Evolutionary conservation across 495 filamentous ascomycete genomes (phyloP), one percentile per base, ranked within the genome.

Genomic region (Penicillium roqueforti): DNA sequence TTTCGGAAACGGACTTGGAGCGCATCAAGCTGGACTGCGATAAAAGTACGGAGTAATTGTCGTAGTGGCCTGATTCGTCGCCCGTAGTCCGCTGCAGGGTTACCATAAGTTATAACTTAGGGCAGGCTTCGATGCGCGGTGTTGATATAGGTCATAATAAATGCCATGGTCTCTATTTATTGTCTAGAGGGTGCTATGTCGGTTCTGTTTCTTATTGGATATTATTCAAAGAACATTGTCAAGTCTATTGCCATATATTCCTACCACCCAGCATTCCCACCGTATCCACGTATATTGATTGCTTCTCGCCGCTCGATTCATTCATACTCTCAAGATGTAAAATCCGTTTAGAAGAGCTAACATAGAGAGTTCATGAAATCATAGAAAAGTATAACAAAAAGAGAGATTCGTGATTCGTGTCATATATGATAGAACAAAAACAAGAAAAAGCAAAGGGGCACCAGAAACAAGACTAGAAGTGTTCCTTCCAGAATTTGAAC

Each of bases 401-500:
- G n/a, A 13, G 49, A 57, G 23, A 66, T 39, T 65, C 61, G 51
- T 67, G 23, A 62, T 23, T 65, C 64, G 39, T 67, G 19, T 62
- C 19, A 34, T 62, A 49, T 49, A 53, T 47, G 29, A 54, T 29
- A 36, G 32, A 36, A 36, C 32, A 36, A 36, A 55, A 23, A 39
- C 4, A 38, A 31, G 28, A 20, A 36, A 45, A 51, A 53, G 36
- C 5, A 7, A 39, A 49, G 42, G 19, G 31, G 28, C 10, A 39
- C 47, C 14, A 32, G 41, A 45, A 31, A 34, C 6, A 32, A 16
- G 50, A 39, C 54, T 68, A 78, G 54, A 81, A 87, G 78, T 99
- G 91, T 73, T 99, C 93, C 75, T 97, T 99, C 93, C 93, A 99
- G 78, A 99, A 99, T 67, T 89, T 90, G 76, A 97, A 99, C 51